A percentile compares a stretch with the other conserved stretches of the same genome.
These are phyloP conservation scores for Trypanosoma vivax DNA, from an alignment of 208 protist genomes.

Conservation along the genomic window DNA sequence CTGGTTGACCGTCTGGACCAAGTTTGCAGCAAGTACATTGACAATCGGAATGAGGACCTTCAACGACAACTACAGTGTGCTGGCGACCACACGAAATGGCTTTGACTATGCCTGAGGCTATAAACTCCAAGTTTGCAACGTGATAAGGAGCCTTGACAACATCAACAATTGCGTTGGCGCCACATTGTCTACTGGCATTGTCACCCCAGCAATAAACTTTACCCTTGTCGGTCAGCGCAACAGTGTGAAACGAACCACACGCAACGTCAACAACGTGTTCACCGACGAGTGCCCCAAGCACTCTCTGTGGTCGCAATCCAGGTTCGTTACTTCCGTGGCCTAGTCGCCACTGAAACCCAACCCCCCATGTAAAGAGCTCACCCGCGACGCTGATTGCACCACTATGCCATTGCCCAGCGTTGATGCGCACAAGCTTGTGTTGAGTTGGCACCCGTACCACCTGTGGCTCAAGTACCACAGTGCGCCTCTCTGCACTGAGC, in stretches of 20 bases:
- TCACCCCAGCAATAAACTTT: constrained; percentile 85
- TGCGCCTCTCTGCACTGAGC: constrained; percentile 70
- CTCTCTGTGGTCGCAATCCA: constrained; percentile 47
- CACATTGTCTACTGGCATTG: constrained; percentile 76
- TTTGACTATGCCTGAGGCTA: constrained; percentile 60
- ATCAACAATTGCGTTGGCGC: constrained; percentile 32
- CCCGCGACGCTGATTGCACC: constrained; percentile 67
- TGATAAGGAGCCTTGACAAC: constrained; percentile 61
- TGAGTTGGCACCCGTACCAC: constrained; percentile 37
- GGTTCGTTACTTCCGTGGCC: constrained; percentile 69
- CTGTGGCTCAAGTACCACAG: constrained; percentile 71
- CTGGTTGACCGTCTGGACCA: constrained; percentile 22
- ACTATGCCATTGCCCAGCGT: constrained; percentile 85
- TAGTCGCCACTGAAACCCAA: constrained; percentile 81
- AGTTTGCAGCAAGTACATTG: constrained; percentile 47
- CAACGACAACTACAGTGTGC: constrained; percentile 80
- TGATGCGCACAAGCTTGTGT: constrained; percentile 47
- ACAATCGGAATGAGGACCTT: constrained; percentile 69
- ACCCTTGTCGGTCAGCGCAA: constrained; percentile 56
- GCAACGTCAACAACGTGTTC: constrained; percentile 63
- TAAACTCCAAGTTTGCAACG: constrained; percentile 71
- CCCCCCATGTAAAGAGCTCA: constrained; percentile 84
- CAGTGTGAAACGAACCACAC: constrained; percentile 84
- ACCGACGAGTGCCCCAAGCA: constrained; percentile 52
- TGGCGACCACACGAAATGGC: constrained; percentile 79